Evolutionary conservation across 768 basidiomycete genomes (phyloP).

Genomic region (Strobilomyces echinocephalus): DNA sequence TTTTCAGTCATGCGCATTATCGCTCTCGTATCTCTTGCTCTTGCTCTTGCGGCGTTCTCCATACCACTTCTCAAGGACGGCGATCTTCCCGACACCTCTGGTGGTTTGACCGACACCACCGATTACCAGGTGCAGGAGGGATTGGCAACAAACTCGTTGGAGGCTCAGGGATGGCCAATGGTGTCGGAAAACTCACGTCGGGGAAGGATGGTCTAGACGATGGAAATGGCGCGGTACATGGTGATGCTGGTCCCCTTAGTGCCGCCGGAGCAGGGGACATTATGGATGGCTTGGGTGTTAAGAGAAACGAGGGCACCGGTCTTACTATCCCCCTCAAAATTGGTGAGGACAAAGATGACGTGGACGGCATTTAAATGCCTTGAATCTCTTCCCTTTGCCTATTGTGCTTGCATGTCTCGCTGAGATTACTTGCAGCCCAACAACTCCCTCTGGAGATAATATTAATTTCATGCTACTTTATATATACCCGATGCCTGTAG

Average conservation of each 20-base stretch:
- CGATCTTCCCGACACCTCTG: too few species aligned
- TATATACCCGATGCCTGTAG: background rate
- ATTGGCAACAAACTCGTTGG: background rate
- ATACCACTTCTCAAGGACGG: constrained; percentile 1
- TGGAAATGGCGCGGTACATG: too few species aligned
- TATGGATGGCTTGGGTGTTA: background rate
- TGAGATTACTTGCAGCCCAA: background rate
- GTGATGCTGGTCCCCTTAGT: background rate
- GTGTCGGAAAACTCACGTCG: background rate
- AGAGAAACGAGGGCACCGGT: too few species aligned
- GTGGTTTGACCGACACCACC: background rate
- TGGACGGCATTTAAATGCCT: too few species aligned
- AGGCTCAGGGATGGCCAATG: background rate
- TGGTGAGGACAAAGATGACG: too few species aligned
- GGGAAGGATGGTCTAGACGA: background rate
- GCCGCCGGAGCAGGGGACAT: background rate
- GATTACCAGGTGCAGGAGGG: background rate
- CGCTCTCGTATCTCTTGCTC: constrained; percentile 6
- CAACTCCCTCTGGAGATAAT: background rate
- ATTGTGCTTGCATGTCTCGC: background rate
- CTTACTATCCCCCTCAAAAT: too few species aligned
- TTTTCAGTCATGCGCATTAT: constrained; percentile 9
- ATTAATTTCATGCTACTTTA: background rate
- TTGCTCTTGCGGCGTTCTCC: constrained; percentile 6
- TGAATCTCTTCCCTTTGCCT: background rate